Conservation (phyloP, 75 land plant species). For the Selaginella moellendorffii region DNA sequence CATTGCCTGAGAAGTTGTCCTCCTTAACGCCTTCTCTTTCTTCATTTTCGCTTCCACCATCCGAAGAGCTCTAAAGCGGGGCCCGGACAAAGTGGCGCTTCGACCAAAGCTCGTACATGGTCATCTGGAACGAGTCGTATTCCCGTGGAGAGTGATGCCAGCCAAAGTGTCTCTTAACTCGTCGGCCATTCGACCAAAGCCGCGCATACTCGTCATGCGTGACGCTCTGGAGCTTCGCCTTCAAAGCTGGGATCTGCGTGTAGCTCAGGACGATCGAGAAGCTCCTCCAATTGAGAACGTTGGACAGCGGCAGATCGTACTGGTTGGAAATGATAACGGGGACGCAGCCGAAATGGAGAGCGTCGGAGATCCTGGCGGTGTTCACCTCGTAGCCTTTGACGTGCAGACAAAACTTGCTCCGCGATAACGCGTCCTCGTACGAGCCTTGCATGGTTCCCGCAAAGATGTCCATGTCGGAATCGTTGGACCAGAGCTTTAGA, state of each 20-base stretch:
- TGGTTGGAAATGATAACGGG: slow-evolving; percentile 44
- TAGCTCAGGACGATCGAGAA: slow-evolving; percentile 29
- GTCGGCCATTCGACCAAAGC: slow-evolving; percentile 18
- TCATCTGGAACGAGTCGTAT: slow-evolving; percentile 43
- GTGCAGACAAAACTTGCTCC: slow-evolving; percentile 40
- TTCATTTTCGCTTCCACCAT: no score
- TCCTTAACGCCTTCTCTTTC: no score
- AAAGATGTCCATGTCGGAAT: slow-evolving; percentile 25
- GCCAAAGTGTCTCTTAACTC: slow-evolving; percentile 27
- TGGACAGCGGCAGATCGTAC: slow-evolving; percentile 42
- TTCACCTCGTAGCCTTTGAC: slow-evolving; percentile 49
- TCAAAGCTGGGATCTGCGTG: slow-evolving; percentile 19
- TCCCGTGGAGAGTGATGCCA: slow-evolving; percentile 32
- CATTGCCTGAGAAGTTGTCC: no score
- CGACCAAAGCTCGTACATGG: slow-evolving; percentile 37
- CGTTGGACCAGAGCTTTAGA: slow-evolving; percentile 30
- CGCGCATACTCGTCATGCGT: slow-evolving; percentile 18
- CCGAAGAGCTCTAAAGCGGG: neutral
- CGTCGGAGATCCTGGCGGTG: slow-evolving; percentile 44
- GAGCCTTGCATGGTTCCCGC: slow-evolving; percentile 15
- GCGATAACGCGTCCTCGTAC: slow-evolving; percentile 32
- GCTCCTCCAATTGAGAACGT: slow-evolving; percentile 36
- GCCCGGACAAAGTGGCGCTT: neutral
- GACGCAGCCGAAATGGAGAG: slow-evolving; percentile 41
- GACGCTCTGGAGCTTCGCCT: slow-evolving; percentile 19